Base-by-base conservation (phyloP, 2,329 filamentous ascomycete genomes). In the Venturia aucupariae region DNA sequence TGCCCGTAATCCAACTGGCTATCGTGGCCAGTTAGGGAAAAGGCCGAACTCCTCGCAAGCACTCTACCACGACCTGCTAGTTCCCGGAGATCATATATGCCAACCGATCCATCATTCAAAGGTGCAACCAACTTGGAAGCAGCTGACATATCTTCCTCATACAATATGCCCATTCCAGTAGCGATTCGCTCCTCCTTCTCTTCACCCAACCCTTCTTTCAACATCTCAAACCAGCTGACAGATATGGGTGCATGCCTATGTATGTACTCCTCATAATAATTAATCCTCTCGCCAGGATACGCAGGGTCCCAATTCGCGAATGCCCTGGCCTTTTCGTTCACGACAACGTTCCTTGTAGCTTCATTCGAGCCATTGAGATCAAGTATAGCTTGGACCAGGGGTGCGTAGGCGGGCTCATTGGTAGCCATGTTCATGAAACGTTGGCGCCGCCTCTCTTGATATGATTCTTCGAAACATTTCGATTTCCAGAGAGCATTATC, bases 261-360 rank as follows among this genome's bases (percentile, higher is more conserved):
- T 67, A 95, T 88, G 71, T 92, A 96, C 74, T 97, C 92, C 64
- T 89, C 84, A 73, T 96, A 96, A 88, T 91, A 97, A 60, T 89
- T 86, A 24, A 92, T 81, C 48, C 79, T 80, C 75, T 97, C 92
- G 4, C 76, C 78, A 0, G 86, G 84, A 67, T 88, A 91, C 0
- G 84, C 85, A 0, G 90, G 90, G 69, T 96, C 90, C 92, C 92
- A 96, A 69, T 90, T 90, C 4, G 87, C 86, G 71, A 89, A 79
- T 65, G 90, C 82, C 61, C 86, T 27, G 78, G 75, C 64, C 78
- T 77, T 69, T 82, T 78, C 66, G 68, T 72, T 15, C 69, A 67
- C 64, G 70, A 67, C 76, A 71, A 70, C 70, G 65, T 22, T 71
- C 69, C 44, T 62, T 69, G 69, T 72, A 17, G 76, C 67, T 67